Evolutionary conservation across 2,329 filamentous ascomycete genomes (phyloP).

Genomic region (Fusarium tjaetaba): DNA sequence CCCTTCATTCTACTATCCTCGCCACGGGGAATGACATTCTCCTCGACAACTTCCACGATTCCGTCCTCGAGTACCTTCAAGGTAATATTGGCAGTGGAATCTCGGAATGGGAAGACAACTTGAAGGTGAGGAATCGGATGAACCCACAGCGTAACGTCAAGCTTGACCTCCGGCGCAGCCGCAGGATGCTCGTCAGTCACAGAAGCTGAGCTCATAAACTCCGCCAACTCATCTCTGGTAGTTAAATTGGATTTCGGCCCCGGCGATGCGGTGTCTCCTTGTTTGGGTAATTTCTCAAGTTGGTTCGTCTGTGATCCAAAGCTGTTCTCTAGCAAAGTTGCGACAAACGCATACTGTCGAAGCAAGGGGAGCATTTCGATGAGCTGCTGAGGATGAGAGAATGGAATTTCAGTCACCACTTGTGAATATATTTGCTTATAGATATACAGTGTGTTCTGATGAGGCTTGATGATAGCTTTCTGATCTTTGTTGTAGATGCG

Average conservation of each 20-base stretch:
- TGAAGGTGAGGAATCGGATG: slow-evolving; percentile 61
- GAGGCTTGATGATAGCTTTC: slow-evolving; percentile 48
- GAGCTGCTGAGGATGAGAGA: slow-evolving; percentile 81
- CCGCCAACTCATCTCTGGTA: slow-evolving; percentile 46
- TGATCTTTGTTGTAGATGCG: slow-evolving; percentile 51
- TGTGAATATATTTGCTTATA: slow-evolving; percentile 79
- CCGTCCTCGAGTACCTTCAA: slow-evolving; percentile 70
- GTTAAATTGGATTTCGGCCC: slow-evolving; percentile 39
- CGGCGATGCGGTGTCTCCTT: neutral
- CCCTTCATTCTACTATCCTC: slow-evolving; percentile 45
- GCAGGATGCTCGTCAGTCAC: neutral
- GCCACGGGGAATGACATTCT: slow-evolving; percentile 57
- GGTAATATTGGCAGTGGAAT: slow-evolving; percentile 61
- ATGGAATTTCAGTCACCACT: slow-evolving; percentile 73
- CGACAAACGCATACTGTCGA: slow-evolving; percentile 79
- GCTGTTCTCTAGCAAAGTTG: slow-evolving; percentile 69
- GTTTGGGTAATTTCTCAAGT: slow-evolving; percentile 9
- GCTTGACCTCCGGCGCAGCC: slow-evolving; percentile 41
- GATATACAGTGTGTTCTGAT: slow-evolving; percentile 72
- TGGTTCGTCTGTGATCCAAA: slow-evolving; percentile 57
- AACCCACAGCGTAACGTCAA: slow-evolving; percentile 64
- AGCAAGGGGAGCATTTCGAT: slow-evolving; percentile 77
- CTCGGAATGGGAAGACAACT: slow-evolving; percentile 63
- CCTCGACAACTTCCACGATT: slow-evolving; percentile 65
- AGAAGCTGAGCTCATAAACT: slow-evolving; percentile 44